Conservation (phyloP, 305 asterid genomes). For the Solanum hybrid region DNA sequence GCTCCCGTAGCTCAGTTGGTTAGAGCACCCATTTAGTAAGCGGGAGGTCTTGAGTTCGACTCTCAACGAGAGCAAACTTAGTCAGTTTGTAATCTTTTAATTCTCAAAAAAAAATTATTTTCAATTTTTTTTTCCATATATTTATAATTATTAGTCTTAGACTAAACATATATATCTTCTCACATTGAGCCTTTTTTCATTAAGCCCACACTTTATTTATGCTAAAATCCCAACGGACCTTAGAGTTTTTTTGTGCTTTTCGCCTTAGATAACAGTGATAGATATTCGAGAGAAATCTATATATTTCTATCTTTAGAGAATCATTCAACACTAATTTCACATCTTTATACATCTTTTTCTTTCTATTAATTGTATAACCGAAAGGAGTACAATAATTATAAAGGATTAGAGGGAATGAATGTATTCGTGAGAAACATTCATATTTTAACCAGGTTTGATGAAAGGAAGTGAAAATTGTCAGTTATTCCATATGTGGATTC, state of each 20-base stretch:
- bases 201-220: not conserved
- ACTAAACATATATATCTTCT: not conserved
- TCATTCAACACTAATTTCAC: not conserved
- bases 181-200: not conserved
- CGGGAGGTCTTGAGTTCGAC: constrained; percentile 96
- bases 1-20: constrained; percentile 85
- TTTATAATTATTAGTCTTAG: not conserved
- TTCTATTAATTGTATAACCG: not conserved
- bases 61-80: constrained; percentile 67
- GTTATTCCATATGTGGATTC: not conserved
- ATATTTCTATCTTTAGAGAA: not conserved
- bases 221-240: not conserved
- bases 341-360: not conserved
- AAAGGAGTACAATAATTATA: not conserved
- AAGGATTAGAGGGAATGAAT: not conserved
- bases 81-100: not conserved
- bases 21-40: constrained; percentile 98
- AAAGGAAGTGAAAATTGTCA: not conserved
- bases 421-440: not conserved
- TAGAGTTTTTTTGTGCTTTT: not conserved
- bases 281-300: not conserved
- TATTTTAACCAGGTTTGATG: not conserved
- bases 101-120: not conserved
- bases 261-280: not conserved
- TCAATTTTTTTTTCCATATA: not conserved